A percentile compares a stretch with the other conserved stretches of the same genome.
Conservation (phyloP, 441 rosid species). For the Erodium trifolium region DNA sequence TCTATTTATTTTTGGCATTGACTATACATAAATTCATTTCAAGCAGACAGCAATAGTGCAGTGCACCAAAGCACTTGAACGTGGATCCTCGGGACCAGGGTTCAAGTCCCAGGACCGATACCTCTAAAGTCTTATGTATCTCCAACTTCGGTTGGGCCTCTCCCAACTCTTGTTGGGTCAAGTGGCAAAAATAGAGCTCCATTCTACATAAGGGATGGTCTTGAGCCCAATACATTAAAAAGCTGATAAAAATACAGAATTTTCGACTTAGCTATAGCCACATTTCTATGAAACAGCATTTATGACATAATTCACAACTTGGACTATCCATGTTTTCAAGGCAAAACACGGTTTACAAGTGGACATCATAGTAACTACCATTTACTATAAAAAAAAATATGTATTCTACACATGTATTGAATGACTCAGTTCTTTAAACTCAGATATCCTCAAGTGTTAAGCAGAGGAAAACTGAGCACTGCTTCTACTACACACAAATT, state of each 20-base stretch:
- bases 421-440: slow-evolving; percentile 2
- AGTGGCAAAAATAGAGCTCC: too few species aligned
- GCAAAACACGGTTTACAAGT: neutral
- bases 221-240: too few species aligned
- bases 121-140: too few species aligned
- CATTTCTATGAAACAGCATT: neutral
- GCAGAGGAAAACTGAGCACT: neutral
- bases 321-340: neutral
- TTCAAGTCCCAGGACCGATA: too few species aligned
- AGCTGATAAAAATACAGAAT: neutral
- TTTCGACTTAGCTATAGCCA: neutral
- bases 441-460: neutral
- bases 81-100: too few species aligned
- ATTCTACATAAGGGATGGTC: too few species aligned
- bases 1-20: neutral
- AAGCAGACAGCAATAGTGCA: neutral
- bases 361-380: neutral
- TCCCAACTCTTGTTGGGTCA: too few species aligned
- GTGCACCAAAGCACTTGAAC: too few species aligned
- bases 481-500: slow-evolving; percentile 1
- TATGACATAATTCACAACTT: slow-evolving; percentile 2
- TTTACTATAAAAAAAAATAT: neutral
- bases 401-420: neutral
- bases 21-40: neutral
- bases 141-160: too few species aligned